phyloP scores from a whole-genome alignment of 805 yeast species.

The Millerago galiae region DNA sequence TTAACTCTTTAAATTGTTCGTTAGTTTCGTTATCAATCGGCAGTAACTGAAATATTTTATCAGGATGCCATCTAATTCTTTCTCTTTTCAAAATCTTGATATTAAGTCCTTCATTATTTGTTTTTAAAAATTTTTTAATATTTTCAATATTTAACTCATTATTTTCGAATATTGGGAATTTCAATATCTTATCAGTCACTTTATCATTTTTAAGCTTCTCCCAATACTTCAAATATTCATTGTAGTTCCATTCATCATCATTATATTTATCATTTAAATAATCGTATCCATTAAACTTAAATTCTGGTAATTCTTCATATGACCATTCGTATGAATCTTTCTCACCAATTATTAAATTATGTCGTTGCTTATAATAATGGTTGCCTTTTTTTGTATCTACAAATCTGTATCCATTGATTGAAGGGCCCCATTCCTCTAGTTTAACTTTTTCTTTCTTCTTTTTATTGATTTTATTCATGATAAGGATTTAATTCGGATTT shows the following conservation, averaged over 20 bases:
- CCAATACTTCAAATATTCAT: constrained; percentile 26
- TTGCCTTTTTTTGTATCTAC: constrained; percentile 2
- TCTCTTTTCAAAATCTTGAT: constrained; percentile 35
- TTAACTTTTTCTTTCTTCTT: not conserved
- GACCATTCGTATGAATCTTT: constrained; percentile 12
- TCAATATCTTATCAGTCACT: constrained; percentile 11
- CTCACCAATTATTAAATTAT: constrained; percentile 1
- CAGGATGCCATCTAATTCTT: constrained; percentile 68
- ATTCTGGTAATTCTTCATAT: constrained; percentile 16
- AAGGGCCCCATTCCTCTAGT: constrained; percentile 23
- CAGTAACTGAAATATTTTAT: constrained; percentile 39
- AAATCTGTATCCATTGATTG: constrained; percentile 23
- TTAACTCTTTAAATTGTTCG: constrained; percentile 17
- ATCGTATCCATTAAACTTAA: constrained; percentile 2
- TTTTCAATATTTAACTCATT: constrained; percentile 19
- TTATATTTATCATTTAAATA: not conserved
- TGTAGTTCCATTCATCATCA: constrained; percentile 4
- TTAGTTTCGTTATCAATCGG: constrained; percentile 4
- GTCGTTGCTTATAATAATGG: constrained; percentile 10
- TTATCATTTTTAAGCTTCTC: constrained; percentile 13
- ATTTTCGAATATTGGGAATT: constrained; percentile 26
- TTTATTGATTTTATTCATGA: not conserved
- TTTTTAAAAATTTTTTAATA: constrained; percentile 14
- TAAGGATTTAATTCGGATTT: not conserved
- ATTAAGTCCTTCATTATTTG: constrained; percentile 4